phyloP scores from a whole-genome alignment of 768 basidiomycete species.

The Boletus tomentosulus region DNA sequence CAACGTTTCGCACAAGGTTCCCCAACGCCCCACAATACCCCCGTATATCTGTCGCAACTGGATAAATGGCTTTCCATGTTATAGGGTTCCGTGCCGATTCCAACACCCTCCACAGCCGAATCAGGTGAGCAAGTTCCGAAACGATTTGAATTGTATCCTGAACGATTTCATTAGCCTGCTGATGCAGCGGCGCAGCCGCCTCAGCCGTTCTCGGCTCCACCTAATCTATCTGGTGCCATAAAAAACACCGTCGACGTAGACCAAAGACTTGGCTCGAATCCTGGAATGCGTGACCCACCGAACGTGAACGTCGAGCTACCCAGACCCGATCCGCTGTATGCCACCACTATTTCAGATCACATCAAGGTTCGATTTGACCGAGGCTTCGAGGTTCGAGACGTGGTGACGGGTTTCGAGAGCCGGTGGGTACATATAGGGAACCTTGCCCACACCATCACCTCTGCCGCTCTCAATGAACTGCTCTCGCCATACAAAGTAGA shows the following conservation, averaged over 20 bases:
- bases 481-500: slow-evolving; percentile 43
- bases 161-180: neutral
- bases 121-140: slow-evolving; percentile 6
- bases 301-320: slow-evolving; percentile 1
- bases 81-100: neutral
- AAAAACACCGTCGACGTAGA: neutral
- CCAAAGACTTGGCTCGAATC: neutral
- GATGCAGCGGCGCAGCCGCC: neutral
- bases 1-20: neutral
- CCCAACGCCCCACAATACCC: neutral
- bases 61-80: neutral
- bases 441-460: slow-evolving; percentile 37
- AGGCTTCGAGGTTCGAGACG: slow-evolving; percentile 55
- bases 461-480: slow-evolving; percentile 33
- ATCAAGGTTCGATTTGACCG: slow-evolving; percentile 52
- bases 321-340: slow-evolving; percentile 20
- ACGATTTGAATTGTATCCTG: neutral
- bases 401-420: slow-evolving; percentile 69
- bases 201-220: neutral
- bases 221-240: neutral
- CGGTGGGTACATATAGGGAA: slow-evolving; percentile 54
- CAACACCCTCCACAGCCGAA: slow-evolving; percentile 5
- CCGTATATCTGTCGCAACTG: slow-evolving; percentile 1
- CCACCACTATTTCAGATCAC: slow-evolving; percentile 46
- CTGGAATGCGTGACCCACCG: slow-evolving; percentile 1